Evolutionary conservation across 176 grass and related monocot genomes (phyloP).

Genomic region (Aegilops umbellulata): DNA sequence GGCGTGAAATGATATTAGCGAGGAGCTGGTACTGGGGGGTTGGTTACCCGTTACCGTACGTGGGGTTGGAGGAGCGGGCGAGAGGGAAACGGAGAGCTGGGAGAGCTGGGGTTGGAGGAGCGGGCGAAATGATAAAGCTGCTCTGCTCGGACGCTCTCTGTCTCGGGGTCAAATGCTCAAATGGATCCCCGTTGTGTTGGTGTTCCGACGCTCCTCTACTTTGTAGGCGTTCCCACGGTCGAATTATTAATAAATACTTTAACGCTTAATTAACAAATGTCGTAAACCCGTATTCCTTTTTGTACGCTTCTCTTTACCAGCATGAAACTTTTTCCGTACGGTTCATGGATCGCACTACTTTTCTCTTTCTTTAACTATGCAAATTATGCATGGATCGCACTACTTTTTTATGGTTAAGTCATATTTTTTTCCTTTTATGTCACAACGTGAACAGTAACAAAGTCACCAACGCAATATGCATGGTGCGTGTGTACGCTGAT

Average conservation of each 20-base stretch:
- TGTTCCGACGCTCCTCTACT: background rate
- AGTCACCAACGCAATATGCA: background rate
- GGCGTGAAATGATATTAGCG: background rate
- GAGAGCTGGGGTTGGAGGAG: conserved; percentile 28
- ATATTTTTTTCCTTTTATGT: background rate
- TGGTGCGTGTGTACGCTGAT: background rate
- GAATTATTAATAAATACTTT: too few species aligned
- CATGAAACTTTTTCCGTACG: background rate
- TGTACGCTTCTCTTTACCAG: background rate
- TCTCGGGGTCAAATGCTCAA: background rate
- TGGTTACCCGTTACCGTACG: background rate
- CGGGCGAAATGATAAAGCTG: conserved; percentile 36
- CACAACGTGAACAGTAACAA: too few species aligned
- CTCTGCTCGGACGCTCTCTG: background rate
- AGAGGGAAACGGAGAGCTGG: background rate
- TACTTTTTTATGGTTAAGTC: background rate
- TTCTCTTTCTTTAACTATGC: background rate
- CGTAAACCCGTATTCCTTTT: background rate
- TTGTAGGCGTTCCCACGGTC: background rate
- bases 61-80: conserved; percentile 25
- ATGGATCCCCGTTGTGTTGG: background rate
- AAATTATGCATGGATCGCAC: background rate
- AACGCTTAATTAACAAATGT: too few species aligned
- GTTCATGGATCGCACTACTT: background rate
- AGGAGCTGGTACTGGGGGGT: background rate